phyloP scores from a whole-genome alignment of 768 basidiomycete species.

The Lactarius hengduanensis region DNA sequence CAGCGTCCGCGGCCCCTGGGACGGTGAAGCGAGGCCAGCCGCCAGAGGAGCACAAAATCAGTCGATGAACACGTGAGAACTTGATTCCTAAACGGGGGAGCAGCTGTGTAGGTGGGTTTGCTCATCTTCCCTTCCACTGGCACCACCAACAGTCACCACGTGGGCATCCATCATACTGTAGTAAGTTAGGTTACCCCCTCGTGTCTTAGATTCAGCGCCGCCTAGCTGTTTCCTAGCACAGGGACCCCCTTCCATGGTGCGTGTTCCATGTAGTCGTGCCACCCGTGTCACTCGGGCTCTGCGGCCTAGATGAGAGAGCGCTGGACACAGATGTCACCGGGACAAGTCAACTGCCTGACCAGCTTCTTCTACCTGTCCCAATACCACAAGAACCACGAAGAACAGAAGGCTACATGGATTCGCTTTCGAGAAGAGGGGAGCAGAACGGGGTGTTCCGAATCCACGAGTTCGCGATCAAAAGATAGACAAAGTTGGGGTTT shows the following conservation, averaged over 20 bases:
- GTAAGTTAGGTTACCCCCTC: neutral
- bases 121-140: neutral
- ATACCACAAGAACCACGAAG: neutral
- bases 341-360: neutral
- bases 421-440: constrained; percentile 9
- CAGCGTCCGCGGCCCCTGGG: neutral
- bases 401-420: constrained; percentile 6
- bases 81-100: neutral
- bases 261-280: neutral
- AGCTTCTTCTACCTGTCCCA: neutral
- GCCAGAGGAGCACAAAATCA: neutral
- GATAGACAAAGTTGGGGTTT: neutral
- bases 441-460: neutral
- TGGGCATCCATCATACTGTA: neutral
- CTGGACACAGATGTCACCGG: neutral
- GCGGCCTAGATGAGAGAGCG: neutral
- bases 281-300: neutral
- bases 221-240: constrained; percentile 16
- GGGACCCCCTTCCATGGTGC: neutral
- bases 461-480: neutral
- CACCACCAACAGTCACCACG: constrained; percentile 6
- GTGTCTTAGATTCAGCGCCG: neutral
- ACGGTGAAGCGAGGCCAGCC: neutral
- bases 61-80: constrained; percentile 1
- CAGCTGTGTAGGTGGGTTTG: neutral